A percentile compares a stretch with the other conserved stretches of the same genome.
Conservation (phyloP, 2,329 filamentous ascomycete species). For the Colletotrichum salicis region DNA sequence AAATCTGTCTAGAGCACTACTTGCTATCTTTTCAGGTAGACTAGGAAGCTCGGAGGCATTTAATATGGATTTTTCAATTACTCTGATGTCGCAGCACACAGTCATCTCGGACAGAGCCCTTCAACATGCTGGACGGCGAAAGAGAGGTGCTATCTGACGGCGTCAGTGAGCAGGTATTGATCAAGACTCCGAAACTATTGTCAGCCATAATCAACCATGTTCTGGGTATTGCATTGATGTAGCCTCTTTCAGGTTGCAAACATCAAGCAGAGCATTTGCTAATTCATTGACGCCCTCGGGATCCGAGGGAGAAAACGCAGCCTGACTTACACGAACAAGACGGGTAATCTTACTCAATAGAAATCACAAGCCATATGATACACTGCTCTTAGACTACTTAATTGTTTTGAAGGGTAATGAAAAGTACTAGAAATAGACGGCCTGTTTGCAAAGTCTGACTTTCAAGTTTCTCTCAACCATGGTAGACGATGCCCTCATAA, state of each 20-base stretch:
- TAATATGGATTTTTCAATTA: no score
- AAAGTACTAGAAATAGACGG: background rate
- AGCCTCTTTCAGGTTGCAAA: background rate
- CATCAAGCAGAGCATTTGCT: background rate
- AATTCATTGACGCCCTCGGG: background rate
- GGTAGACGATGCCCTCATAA: background rate
- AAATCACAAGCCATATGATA: background rate
- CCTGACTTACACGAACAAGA: background rate
- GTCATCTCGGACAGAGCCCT: no score
- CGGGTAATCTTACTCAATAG: background rate
- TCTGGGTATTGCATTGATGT: background rate
- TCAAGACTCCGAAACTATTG: no score
- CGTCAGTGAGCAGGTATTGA: no score
- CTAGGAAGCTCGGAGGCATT: background rate
- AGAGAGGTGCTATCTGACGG: no score
- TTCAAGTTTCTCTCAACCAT: background rate
- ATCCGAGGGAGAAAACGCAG: background rate
- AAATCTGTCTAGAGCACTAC: background rate
- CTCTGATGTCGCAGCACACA: no score
- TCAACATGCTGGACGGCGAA: no score
- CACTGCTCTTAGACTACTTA: background rate
- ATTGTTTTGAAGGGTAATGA: background rate
- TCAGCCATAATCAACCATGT: background rate
- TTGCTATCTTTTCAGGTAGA: background rate
- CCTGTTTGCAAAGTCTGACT: background rate